Percentiles rank a stretch among this genome's conserved stretches.
Evolutionary conservation across 202 grass and related monocot species (phyloP).

Genomic region (Panicum hallii): DNA sequence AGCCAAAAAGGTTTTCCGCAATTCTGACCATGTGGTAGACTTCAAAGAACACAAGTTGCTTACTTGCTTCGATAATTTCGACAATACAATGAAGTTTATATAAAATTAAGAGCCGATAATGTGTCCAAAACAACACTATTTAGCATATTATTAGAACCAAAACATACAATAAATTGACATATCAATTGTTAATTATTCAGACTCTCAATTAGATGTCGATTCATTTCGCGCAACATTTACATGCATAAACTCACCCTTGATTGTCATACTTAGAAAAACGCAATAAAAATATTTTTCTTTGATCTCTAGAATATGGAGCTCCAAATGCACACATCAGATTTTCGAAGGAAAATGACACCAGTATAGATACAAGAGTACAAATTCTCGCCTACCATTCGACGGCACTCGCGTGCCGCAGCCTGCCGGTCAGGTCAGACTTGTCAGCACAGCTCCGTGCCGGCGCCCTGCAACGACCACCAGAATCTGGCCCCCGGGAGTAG

Average conservation of each 20-base stretch:
- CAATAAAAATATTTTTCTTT: background rate
- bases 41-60: background rate
- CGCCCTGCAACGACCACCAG: background rate
- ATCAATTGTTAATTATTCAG: background rate
- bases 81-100: too few species aligned
- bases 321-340: background rate
- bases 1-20: background rate
- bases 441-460: background rate
- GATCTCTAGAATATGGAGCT: background rate
- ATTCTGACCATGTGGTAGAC: background rate
- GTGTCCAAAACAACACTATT: background rate
- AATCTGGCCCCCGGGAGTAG: background rate
- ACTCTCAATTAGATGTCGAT: background rate
- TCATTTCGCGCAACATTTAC: background rate
- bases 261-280: background rate
- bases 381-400: background rate
- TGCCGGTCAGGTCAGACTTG: background rate
- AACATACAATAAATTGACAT: background rate
- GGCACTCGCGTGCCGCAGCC: background rate
- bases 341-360: conserved; percentile 16
- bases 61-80: too few species aligned
- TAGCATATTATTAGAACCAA: background rate
- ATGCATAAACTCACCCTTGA: background rate
- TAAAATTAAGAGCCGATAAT: background rate
- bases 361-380: background rate